Percentiles rank a stretch among this genome's conserved stretches.
Evolutionary conservation across 1,284 basidiomycete genomes (phyloP).

Genomic region (Puccinia horiana): DNA sequence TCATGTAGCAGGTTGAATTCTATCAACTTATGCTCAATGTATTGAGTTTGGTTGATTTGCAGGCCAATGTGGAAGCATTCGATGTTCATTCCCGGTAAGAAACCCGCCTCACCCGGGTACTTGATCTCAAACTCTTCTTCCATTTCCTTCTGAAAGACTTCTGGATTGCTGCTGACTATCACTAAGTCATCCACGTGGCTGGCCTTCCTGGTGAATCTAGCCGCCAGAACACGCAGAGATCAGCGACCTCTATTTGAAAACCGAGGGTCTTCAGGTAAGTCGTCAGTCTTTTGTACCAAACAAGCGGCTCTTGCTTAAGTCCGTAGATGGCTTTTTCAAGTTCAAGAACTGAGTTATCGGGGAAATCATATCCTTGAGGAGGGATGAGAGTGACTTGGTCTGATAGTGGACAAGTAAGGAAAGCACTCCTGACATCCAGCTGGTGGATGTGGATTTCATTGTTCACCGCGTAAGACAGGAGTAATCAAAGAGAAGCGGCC

Average conservation of each 20-base stretch:
- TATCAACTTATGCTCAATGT: no score
- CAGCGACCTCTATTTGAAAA: background rate
- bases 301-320: background rate
- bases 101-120: background rate
- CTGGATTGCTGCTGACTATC: background rate
- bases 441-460: background rate
- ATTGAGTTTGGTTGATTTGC: background rate
- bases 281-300: background rate
- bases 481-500: background rate
- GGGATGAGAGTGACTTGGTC: background rate
- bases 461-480: background rate
- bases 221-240: background rate
- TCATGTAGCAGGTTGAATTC: no score
- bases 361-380: background rate
- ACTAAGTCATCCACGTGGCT: background rate
- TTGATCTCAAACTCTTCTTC: constrained; percentile 11
- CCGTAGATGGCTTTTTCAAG: constrained; percentile 8
- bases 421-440: background rate
- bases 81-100: constrained; percentile 13
- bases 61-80: background rate
- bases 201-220: background rate
- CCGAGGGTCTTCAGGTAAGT: background rate
- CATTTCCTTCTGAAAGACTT: background rate
- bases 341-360: background rate
- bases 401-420: background rate